Conservation (phyloP, 345 rosid genomes). For the Acer campestre region DNA sequence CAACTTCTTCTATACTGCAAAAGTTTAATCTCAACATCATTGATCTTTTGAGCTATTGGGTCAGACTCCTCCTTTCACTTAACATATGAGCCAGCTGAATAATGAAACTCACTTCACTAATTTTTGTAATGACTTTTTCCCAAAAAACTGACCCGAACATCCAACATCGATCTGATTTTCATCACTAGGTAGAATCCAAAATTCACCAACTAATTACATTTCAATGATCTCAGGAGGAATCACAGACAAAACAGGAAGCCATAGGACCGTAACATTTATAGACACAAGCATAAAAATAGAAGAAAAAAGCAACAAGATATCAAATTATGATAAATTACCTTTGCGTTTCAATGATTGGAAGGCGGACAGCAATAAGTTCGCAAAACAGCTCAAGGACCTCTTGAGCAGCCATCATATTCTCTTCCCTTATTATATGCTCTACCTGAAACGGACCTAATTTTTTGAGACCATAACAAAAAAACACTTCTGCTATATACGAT, state of each 20-base stretch:
- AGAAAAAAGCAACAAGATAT: conserved; percentile 4
- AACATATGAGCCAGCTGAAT: background rate
- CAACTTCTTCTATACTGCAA: background rate
- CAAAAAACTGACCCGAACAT: background rate
- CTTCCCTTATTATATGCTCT: conserved; percentile 93
- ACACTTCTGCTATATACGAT: background rate
- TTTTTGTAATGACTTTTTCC: background rate
- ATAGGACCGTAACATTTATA: background rate
- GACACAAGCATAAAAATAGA: background rate
- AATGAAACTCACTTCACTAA: background rate
- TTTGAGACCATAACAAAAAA: background rate
- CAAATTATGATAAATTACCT: conserved; percentile 34
- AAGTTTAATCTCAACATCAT: background rate
- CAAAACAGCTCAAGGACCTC: conserved; percentile 90
- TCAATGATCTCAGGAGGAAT: background rate
- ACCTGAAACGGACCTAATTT: conserved; percentile 48
- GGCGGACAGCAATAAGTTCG: conserved; percentile 87
- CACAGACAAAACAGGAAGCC: background rate
- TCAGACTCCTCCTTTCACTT: background rate
- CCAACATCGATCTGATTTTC: background rate
- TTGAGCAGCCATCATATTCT: conserved; percentile 99
- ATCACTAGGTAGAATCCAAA: background rate
- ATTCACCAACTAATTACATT: background rate
- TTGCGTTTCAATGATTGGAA: conserved; percentile 91
- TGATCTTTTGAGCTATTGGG: background rate